Conservation (phyloP, 2,329 filamentous ascomycete genomes). For the Arthrobotrys megalospora region DNA sequence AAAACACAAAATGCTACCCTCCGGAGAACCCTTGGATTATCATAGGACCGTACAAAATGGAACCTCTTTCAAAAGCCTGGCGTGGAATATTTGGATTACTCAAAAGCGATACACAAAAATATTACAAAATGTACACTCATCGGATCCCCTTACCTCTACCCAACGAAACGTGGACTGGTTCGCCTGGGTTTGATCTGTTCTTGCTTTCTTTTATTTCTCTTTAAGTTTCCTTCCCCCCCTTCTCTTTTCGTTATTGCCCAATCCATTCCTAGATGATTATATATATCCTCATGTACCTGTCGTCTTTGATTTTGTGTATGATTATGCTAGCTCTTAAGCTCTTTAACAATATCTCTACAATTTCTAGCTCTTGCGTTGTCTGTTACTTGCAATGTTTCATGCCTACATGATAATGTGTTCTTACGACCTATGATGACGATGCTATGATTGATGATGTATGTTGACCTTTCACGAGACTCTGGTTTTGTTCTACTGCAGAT, state of each 20-base stretch:
- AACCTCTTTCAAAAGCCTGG: conserved; percentile 35
- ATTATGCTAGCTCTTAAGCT: conserved; percentile 6
- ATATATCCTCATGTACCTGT: conserved; percentile 7
- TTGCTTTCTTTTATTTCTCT: not conserved
- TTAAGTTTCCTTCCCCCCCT: not conserved
- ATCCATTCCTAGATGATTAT: not conserved
- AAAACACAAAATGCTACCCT: conserved; percentile 9
- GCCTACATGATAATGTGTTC: not conserved
- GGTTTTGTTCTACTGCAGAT: conserved; percentile 1
- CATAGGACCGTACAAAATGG: conserved; percentile 36
- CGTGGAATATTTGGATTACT: conserved; percentile 32
- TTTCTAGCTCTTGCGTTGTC: not conserved
- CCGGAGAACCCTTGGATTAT: conserved; percentile 25
- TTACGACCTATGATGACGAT: not conserved
- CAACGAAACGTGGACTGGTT: conserved; percentile 15
- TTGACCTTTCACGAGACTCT: not conserved
- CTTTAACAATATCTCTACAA: not conserved
- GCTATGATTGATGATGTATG: not conserved
- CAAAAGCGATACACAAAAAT: conserved; percentile 21
- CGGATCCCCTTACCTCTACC: conserved; percentile 7
- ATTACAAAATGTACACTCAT: conserved; percentile 10
- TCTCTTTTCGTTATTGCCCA: not conserved
- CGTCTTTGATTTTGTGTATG: conserved; percentile 1
- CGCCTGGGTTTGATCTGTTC: not conserved
- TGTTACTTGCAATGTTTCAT: not conserved